Percentiles rank a stretch among this genome's conserved stretches.
Evolutionary conservation across 805 yeast species (phyloP).

Genomic region (Lipomyces kockii): DNA sequence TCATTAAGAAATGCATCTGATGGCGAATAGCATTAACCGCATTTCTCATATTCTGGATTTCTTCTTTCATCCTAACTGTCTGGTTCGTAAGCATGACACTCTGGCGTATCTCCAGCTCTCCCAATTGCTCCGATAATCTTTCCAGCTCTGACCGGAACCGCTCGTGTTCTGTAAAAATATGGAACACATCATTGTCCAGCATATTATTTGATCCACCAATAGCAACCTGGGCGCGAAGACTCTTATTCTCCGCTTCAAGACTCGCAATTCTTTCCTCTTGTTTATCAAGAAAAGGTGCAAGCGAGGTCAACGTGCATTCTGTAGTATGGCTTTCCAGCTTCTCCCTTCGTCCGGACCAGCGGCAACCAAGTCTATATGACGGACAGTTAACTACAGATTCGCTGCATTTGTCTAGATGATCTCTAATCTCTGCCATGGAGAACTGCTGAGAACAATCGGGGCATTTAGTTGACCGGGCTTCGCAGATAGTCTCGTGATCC

Average conservation of each 20-base stretch:
- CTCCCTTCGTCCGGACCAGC: constrained; percentile 38
- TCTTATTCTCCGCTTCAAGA: constrained; percentile 45
- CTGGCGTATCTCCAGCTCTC: constrained; percentile 45
- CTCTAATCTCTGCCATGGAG: constrained; percentile 24
- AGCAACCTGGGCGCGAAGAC: constrained; percentile 42
- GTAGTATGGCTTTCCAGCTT: constrained; percentile 37
- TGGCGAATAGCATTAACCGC: constrained; percentile 46
- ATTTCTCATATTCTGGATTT: constrained; percentile 42
- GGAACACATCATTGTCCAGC: constrained; percentile 38
- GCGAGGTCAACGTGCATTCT: constrained; percentile 40
- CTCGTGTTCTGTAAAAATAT: constrained; percentile 44
- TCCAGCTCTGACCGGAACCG: constrained; percentile 46
- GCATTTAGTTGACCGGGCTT: constrained; percentile 30
- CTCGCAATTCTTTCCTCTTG: constrained; percentile 41
- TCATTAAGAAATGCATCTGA: constrained; percentile 44
- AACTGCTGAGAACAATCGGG: constrained; percentile 31
- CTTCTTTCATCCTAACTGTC: constrained; percentile 44
- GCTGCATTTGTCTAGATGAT: constrained; percentile 37
- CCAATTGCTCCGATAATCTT: constrained; percentile 40
- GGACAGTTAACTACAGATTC: constrained; percentile 38
- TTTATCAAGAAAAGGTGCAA: constrained; percentile 40
- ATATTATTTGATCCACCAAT: constrained; percentile 13
- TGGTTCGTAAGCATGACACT: constrained; percentile 45
- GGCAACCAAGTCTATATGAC: constrained; percentile 43
- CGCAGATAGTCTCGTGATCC: constrained; percentile 22